Conservation (phyloP, 306 rosid genomes). For the Casuarina equisetifolia region DNA sequence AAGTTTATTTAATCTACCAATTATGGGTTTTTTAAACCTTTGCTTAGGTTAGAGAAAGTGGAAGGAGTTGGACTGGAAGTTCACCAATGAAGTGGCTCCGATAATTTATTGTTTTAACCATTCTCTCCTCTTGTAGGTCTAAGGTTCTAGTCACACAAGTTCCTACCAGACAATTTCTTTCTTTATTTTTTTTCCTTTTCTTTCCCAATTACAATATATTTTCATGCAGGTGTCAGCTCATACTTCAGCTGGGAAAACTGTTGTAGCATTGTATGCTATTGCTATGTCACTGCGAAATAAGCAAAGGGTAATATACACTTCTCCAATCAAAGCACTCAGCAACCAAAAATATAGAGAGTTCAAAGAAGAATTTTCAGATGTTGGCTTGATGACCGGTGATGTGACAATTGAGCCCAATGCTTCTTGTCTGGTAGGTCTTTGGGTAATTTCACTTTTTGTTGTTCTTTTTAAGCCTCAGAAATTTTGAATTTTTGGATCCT, state of each 20-base stretch:
- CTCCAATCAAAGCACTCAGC: constrained; percentile 96
- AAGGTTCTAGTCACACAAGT: background rate
- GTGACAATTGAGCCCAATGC: constrained; percentile 93
- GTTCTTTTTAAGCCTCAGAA: background rate
- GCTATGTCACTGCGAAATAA: constrained; percentile 82
- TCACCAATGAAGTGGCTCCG: background rate
- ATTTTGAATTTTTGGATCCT: background rate
- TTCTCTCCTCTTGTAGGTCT: background rate
- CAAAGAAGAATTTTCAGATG: constrained; percentile 90
- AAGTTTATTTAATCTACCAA: background rate
- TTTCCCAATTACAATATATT: background rate
- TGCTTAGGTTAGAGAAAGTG: background rate
- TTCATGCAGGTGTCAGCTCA: constrained; percentile 82
- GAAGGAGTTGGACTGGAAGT: background rate
- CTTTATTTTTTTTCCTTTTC: background rate
- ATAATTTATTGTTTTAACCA: background rate
- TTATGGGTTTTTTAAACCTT: background rate
- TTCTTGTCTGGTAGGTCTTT: constrained; percentile 68
- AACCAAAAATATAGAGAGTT: constrained; percentile 94
- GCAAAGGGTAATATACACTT: constrained; percentile 88
- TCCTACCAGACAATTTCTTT: background rate
- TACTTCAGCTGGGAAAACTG: constrained; percentile 96
- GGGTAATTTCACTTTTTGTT: background rate
- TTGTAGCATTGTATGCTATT: constrained; percentile 87
- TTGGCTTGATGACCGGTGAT: constrained; percentile 97